These are phyloP conservation scores for Pseudogymnoascus sp. DNA, from an alignment of 2,329 filamentous ascomycete species.

Conservation along the genomic window DNA sequence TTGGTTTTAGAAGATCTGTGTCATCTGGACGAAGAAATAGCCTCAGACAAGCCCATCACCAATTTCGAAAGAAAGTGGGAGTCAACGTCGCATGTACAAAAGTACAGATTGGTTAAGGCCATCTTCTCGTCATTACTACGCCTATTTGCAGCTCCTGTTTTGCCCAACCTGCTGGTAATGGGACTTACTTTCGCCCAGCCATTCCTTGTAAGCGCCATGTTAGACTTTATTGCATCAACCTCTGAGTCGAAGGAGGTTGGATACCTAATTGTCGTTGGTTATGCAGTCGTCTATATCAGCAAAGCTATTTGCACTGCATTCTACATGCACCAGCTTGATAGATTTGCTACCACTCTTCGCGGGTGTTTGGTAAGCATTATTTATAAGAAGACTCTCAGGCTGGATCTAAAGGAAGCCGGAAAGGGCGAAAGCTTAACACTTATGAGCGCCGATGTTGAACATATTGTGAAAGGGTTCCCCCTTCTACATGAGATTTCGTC, in stretches of 20 bases:
- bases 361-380: slow-evolving; percentile 23
- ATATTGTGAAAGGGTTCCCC: slow-evolving; percentile 31
- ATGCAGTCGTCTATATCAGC: not conserved
- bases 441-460: slow-evolving; percentile 38
- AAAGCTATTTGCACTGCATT: slow-evolving; percentile 1
- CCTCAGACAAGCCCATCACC: not conserved
- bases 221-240: not conserved
- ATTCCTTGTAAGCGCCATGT: not conserved
- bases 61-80: not conserved
- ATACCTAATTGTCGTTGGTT: not conserved
- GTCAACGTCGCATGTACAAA: not conserved
- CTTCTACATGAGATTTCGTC: slow-evolving; percentile 28
- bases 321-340: slow-evolving; percentile 12
- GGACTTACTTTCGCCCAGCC: not conserved
- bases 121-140: not conserved
- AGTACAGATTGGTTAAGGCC: not conserved
- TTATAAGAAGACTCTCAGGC: slow-evolving; percentile 21
- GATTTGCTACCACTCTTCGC: slow-evolving; percentile 21
- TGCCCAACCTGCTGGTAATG: not conserved
- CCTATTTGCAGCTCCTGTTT: not conserved
- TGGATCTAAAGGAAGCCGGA: not conserved
- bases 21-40: not conserved
- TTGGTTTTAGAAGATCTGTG: not conserved
- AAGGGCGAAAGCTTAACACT: slow-evolving; percentile 23
- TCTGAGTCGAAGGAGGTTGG: not conserved